Percentiles rank a stretch among this genome's conserved stretches.
Conservation (phyloP, 192 early-diverging fungal genomes). For the Allomyces macrogynus region DNA sequence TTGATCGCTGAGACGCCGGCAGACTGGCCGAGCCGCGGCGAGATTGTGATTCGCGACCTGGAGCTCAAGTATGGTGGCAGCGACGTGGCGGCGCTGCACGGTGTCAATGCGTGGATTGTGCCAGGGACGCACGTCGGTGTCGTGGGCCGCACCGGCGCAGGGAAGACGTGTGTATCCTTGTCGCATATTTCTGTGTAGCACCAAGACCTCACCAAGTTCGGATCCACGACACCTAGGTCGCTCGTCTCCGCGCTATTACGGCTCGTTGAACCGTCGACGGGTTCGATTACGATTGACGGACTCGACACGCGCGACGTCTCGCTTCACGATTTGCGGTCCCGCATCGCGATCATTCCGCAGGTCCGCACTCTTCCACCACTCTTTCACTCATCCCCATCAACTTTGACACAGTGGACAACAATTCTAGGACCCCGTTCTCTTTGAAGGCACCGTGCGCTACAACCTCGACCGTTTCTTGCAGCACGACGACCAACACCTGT, state of each 20-base stretch:
- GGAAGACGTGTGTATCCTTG: slow-evolving; percentile 41
- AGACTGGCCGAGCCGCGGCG: neutral
- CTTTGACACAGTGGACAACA: no score
- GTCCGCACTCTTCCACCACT: no score
- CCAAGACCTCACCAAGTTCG: no score
- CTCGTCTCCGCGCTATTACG: slow-evolving; percentile 40
- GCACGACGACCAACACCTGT: slow-evolving; percentile 45
- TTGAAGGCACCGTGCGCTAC: slow-evolving; percentile 12
- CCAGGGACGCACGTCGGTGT: neutral
- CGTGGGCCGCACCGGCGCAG: slow-evolving; percentile 15
- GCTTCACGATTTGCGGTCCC: slow-evolving; percentile 51
- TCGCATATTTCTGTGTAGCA: no score
- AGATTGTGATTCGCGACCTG: neutral
- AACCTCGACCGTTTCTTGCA: slow-evolving; percentile 48
- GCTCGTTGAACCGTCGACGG: slow-evolving; percentile 47
- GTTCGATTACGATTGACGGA: slow-evolving; percentile 50
- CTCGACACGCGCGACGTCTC: slow-evolving; percentile 53
- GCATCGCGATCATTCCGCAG: slow-evolving; percentile 78
- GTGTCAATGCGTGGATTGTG: neutral
- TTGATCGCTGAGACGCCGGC: slow-evolving; percentile 6
- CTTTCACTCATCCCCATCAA: no score
- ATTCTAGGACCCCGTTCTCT: no score
- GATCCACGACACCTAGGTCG: no score
- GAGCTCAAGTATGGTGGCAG: slow-evolving; percentile 6
- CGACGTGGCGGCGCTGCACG: neutral